Evolutionary conservation across 495 filamentous ascomycete species (phyloP).

Genomic region (Aspergillus diversus): DNA sequence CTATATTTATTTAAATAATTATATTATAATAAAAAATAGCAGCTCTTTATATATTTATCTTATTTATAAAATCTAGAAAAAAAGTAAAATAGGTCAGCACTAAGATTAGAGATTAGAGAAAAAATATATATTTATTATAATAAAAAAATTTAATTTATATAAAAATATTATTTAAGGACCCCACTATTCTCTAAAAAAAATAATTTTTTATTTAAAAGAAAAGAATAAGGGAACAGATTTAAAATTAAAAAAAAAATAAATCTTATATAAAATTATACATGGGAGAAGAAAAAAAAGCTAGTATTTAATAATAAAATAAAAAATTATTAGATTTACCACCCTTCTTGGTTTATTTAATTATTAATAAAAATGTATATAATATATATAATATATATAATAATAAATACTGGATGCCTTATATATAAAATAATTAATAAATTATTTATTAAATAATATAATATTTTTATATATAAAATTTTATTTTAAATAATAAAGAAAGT

Average conservation of each 20-base stretch:
- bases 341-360: neutral
- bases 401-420: neutral
- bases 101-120: neutral
- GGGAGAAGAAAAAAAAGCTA: too few relatives aligned
- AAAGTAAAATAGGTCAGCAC: neutral
- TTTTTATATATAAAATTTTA: neutral
- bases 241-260: too few relatives aligned
- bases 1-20: neutral
- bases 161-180: neutral
- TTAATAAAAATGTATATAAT: neutral
- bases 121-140: neutral
- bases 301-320: too few relatives aligned
- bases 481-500: neutral
- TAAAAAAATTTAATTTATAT: neutral
- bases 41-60: neutral
- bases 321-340: neutral
- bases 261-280: too few relatives aligned
- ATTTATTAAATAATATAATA: conserved; percentile 1
- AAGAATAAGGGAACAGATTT: too few relatives aligned
- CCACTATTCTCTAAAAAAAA: neutral
- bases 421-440: conserved; percentile 10
- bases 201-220: neutral
- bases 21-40: neutral
- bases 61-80: neutral
- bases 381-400: neutral